Conservation (phyloP, 2,329 filamentous ascomycete genomes). For the Coleophoma eucalyptorum region DNA sequence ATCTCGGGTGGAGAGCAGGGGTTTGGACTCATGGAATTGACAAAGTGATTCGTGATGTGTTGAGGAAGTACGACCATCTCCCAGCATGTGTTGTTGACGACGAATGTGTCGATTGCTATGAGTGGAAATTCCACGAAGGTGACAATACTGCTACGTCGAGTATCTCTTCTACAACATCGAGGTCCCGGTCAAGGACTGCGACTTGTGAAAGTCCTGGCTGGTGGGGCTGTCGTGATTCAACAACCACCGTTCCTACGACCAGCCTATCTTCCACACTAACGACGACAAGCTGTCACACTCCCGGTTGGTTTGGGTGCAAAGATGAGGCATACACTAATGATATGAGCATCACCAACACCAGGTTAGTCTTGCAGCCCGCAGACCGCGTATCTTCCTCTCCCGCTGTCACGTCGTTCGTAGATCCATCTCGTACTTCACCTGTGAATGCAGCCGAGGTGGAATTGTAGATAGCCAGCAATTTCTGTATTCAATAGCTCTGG, state of each 20-base stretch:
- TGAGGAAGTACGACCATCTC: slow-evolving; percentile 75
- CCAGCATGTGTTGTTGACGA: slow-evolving; percentile 69
- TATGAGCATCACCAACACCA: no score
- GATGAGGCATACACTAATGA: no score
- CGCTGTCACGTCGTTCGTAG: no score
- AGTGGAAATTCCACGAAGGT: slow-evolving; percentile 92
- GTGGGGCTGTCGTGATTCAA: slow-evolving; percentile 47
- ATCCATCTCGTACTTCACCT: no score
- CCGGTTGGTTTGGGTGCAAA: no score
- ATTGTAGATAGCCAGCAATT: no score
- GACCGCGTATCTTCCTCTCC: no score
- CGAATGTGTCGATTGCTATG: slow-evolving; percentile 80
- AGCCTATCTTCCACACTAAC: no score
- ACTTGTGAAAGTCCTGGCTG: slow-evolving; percentile 87
- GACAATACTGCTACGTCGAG: slow-evolving; percentile 76
- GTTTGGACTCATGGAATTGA: slow-evolving; percentile 86
- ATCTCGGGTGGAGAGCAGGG: slow-evolving; percentile 86
- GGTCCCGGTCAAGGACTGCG: slow-evolving; percentile 65
- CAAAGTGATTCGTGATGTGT: slow-evolving; percentile 78
- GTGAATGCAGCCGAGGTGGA: no score
- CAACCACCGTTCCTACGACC: slow-evolving; percentile 7
- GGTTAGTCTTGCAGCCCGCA: no score
- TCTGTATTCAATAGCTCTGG: no score
- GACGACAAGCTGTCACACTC: no score
- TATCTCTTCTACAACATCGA: slow-evolving; percentile 49